Evolutionary conservation across 441 rosid species (phyloP).

Genomic region (Viola pubescens): DNA sequence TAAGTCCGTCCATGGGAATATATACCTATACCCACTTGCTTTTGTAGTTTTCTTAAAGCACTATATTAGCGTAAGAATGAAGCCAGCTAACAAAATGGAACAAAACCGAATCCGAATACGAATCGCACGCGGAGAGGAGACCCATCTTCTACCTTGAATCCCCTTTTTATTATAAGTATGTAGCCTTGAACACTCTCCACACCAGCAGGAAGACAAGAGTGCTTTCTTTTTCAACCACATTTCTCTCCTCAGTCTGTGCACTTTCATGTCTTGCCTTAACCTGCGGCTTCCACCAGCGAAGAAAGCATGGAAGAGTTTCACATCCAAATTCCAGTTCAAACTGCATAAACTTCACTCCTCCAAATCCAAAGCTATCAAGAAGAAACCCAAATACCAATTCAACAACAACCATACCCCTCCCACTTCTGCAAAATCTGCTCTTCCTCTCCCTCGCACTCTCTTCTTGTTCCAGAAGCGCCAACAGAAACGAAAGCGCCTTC

Average conservation of each 20-base stretch:
- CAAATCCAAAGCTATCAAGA: constrained; percentile 34
- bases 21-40: too few relatives aligned
- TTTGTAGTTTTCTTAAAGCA: neutral
- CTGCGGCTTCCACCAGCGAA: constrained; percentile 48
- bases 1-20: constrained; percentile 4
- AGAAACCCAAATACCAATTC: constrained; percentile 19
- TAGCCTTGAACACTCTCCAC: neutral
- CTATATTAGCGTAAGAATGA: constrained; percentile 32
- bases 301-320: constrained; percentile 65
- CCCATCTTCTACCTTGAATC: too few relatives aligned
- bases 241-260: neutral
- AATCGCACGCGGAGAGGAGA: constrained; percentile 1
- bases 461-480: constrained; percentile 12
- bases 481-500: constrained; percentile 1
- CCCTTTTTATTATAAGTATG: constrained; percentile 11
- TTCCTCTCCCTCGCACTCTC: neutral
- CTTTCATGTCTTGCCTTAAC: constrained; percentile 49
- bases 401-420: neutral
- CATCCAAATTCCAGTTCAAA: constrained; percentile 41
- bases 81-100: constrained; percentile 20
- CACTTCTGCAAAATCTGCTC: constrained; percentile 8
- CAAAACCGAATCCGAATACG: constrained; percentile 6
- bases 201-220: neutral
- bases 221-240: neutral
- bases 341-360: constrained; percentile 31